phyloP scores from a whole-genome alignment of 139 green algal genomes.

The Chlamydomonas schloesseri region DNA sequence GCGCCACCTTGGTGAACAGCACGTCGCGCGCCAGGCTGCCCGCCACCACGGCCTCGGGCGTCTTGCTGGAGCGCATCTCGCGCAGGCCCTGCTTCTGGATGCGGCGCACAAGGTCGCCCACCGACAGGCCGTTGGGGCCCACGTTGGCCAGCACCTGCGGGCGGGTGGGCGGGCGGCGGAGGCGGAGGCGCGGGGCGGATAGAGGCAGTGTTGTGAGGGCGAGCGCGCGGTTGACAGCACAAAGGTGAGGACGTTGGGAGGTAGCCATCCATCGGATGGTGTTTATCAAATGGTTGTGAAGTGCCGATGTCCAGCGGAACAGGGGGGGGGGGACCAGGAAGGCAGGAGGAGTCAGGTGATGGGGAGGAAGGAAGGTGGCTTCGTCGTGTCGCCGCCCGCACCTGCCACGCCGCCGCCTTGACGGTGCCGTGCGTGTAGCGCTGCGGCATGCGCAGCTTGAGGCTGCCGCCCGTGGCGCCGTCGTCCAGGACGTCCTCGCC shows the following conservation, averaged over 20 bases:
- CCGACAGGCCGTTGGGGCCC: constrained; percentile 76
- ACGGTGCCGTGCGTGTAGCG: constrained; percentile 77
- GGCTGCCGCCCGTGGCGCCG: constrained; percentile 51
- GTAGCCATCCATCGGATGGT: too few species aligned
- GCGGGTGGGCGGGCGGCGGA: too few species aligned
- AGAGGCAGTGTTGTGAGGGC: background rate
- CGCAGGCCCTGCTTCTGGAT: constrained; percentile 86
- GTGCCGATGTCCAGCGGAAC: too few species aligned
- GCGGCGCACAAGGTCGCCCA: constrained; percentile 79
- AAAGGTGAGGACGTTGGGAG: too few species aligned
- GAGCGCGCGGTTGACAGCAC: background rate
- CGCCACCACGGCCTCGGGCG: constrained; percentile 72
- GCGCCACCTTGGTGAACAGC: constrained; percentile 83
- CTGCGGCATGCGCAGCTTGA: constrained; percentile 79
- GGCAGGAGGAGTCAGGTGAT: too few species aligned
- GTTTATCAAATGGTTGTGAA: too few species aligned
- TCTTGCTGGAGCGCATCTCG: constrained; percentile 76
- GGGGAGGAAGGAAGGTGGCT: too few species aligned
- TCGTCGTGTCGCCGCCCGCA: constrained; percentile 18
- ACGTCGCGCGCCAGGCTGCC: constrained; percentile 84
- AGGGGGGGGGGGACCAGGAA: too few species aligned
- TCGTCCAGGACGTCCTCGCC: constrained; percentile 78
- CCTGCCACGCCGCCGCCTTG: constrained; percentile 90
- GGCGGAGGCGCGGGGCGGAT: too few species aligned
- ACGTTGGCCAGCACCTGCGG: constrained; percentile 76